These are phyloP conservation scores for Musa itinerans DNA, from an alignment of 176 grass and related monocot species.

Conservation along the genomic window DNA sequence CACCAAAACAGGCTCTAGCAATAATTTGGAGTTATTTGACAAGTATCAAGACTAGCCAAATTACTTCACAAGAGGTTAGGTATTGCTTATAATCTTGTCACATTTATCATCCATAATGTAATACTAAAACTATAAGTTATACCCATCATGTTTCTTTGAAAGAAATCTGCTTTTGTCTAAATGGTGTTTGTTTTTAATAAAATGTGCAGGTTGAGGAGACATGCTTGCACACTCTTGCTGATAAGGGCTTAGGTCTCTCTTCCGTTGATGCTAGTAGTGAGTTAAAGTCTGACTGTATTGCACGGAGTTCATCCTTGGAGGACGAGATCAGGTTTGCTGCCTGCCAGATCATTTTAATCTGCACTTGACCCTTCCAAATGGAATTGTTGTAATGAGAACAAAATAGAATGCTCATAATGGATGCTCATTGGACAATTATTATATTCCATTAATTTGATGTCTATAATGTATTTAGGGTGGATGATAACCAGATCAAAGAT, in stretches of 20 bases:
- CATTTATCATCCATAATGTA: neutral
- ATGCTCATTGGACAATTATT: neutral
- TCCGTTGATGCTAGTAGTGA: neutral
- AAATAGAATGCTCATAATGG: neutral
- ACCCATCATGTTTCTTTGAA: no score
- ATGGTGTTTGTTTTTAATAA: neutral
- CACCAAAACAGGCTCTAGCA: neutral
- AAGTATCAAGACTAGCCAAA: neutral
- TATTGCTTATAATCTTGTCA: neutral
- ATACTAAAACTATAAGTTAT: neutral
- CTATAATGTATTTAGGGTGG: neutral
- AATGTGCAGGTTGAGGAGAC: neutral
- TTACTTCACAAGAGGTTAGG: neutral
- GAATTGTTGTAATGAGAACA: neutral
- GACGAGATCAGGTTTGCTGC: neutral
- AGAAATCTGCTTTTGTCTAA: neutral
- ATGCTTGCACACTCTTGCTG: neutral
- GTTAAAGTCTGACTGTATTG: neutral
- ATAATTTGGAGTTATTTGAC: neutral
- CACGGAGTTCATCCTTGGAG: neutral
- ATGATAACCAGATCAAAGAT: neutral
- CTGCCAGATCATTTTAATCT: neutral
- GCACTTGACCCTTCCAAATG: neutral
- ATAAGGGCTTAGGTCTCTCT: neutral
- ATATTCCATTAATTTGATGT: neutral